Evolutionary conservation across 2,329 filamentous ascomycete species (phyloP).

Genomic region (Sphaceloma murrayae): DNA sequence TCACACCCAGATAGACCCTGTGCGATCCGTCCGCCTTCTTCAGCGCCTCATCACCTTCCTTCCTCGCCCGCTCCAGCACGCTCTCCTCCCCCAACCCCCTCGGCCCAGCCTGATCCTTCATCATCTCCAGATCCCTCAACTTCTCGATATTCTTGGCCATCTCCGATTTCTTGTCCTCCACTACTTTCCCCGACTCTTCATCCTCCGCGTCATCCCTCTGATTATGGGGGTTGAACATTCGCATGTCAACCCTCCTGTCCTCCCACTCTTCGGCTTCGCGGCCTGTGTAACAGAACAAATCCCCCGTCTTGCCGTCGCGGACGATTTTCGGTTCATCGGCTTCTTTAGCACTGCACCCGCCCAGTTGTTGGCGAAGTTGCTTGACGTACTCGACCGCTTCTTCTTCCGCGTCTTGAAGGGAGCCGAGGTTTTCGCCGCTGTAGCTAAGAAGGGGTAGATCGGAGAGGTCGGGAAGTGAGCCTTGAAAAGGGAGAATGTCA

Average conservation of each 20-base stretch:
- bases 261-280: conserved; percentile 21
- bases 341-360: conserved; percentile 49
- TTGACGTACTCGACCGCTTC: conserved; percentile 45
- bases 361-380: conserved; percentile 54
- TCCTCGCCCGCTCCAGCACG: no score
- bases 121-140: no score
- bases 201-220: conserved; percentile 1
- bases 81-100: no score
- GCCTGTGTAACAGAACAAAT: conserved; percentile 54
- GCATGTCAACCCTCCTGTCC: conserved; percentile 7
- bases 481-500: conserved; percentile 39
- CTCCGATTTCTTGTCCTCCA: background rate
- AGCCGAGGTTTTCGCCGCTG: conserved; percentile 45
- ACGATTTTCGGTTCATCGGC: conserved; percentile 28
- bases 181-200: background rate
- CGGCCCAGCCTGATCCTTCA: no score
- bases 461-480: conserved; percentile 39
- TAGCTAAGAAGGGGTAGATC: conserved; percentile 54
- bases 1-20: no score
- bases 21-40: no score
- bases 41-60: no score
- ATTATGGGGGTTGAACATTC: background rate
- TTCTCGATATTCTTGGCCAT: background rate
- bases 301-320: conserved; percentile 38
- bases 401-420: conserved; percentile 33